Conservation (phyloP, 352 stramenopile genomes). For the Pythium utonaiense region DNA sequence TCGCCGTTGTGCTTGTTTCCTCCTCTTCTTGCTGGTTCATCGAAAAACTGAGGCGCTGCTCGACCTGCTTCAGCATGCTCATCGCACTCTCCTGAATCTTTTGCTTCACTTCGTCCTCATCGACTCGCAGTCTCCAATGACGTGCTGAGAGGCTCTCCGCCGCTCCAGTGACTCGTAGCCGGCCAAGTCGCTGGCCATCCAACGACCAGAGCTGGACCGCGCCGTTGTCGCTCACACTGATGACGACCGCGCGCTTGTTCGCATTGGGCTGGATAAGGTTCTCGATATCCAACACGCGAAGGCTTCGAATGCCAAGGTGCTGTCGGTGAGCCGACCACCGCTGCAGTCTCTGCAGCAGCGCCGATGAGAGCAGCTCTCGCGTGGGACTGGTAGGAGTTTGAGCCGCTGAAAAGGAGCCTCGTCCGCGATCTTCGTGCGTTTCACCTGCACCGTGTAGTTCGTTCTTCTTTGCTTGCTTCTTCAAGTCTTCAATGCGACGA, state of each 20-base stretch:
- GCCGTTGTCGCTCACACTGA: constrained; percentile 30
- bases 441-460: neutral
- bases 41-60: constrained; percentile 1
- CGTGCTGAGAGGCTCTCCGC: neutral
- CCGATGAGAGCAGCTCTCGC: constrained; percentile 1
- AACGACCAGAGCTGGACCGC: constrained; percentile 33
- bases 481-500: constrained; percentile 18
- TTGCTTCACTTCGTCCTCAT: constrained; percentile 11
- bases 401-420: neutral
- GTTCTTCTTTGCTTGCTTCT: constrained; percentile 2
- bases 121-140: constrained; percentile 12
- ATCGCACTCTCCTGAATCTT: constrained; percentile 11
- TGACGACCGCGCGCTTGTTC: constrained; percentile 22
- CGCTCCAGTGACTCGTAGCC: constrained; percentile 7
- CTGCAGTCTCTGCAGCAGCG: constrained; percentile 18
- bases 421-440: neutral
- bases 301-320: constrained; percentile 20
- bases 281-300: constrained; percentile 14
- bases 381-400: neutral
- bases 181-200: constrained; percentile 29
- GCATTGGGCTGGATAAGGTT: constrained; percentile 8
- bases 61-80: constrained; percentile 15
- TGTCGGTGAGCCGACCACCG: constrained; percentile 27
- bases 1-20: neutral
- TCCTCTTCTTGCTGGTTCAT: constrained; percentile 4